Evolutionary conservation across 140 eudicot species (phyloP).

Genomic region (Oenanthe javanica): DNA sequence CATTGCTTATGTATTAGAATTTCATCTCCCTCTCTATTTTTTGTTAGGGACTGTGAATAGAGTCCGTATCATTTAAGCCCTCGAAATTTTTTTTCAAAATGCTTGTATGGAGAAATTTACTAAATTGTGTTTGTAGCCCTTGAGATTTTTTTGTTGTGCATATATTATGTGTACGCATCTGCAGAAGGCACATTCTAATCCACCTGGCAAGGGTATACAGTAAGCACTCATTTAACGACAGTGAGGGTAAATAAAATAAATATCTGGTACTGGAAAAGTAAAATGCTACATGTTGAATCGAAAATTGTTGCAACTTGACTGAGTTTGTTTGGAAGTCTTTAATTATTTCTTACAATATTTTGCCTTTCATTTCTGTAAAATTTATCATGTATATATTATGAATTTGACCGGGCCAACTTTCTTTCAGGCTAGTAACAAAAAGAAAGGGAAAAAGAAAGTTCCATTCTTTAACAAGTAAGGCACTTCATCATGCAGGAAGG

Average conservation of each 20-base stretch:
- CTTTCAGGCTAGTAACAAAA: neutral
- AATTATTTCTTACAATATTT: neutral
- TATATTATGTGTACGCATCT: too few species aligned
- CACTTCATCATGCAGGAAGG: neutral
- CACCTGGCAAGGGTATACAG: neutral
- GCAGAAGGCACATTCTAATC: too few species aligned
- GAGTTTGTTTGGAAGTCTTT: neutral
- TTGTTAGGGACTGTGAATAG: too few species aligned
- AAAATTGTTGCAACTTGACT: neutral
- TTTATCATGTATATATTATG: neutral
- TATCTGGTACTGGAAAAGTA: neutral
- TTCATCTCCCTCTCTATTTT: too few species aligned
- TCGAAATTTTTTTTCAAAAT: too few species aligned
- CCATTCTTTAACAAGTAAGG: neutral
- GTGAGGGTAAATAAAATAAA: too few species aligned
- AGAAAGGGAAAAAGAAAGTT: neutral
- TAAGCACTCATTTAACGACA: neutral
- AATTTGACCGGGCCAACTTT: neutral
- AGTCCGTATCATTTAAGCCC: too few species aligned
- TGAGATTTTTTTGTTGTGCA: too few species aligned
- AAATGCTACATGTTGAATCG: neutral
- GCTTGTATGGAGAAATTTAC: too few species aligned
- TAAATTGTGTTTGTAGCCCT: too few species aligned
- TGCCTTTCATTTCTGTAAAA: neutral
- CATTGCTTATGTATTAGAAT: neutral